Evolutionary conservation across 306 rosid genomes (phyloP).

Genomic region (Prinsepia uniflora): DNA sequence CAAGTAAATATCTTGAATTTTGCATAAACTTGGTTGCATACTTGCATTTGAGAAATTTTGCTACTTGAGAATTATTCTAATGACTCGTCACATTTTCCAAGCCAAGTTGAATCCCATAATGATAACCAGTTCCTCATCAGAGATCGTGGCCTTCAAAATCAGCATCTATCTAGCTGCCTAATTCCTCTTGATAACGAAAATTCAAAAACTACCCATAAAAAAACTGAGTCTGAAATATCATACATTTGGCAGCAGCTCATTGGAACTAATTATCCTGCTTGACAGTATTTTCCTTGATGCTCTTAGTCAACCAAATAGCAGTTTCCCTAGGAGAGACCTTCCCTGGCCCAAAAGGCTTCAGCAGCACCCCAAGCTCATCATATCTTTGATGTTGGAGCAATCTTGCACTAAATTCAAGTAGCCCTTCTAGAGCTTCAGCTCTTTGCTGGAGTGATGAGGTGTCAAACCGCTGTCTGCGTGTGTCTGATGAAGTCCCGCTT

Average conservation of each 20-base stretch:
- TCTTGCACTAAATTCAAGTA: slow-evolving; percentile 97
- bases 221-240: slow-evolving; percentile 24
- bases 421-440: slow-evolving; percentile 97
- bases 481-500: slow-evolving; percentile 74
- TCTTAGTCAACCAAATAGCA: slow-evolving; percentile 96
- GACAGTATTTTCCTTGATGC: slow-evolving; percentile 70
- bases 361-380: slow-evolving; percentile 90
- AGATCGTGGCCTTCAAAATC: slow-evolving; percentile 34
- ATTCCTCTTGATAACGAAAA: slow-evolving; percentile 28
- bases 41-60: too few relatives aligned
- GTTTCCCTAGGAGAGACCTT: slow-evolving; percentile 98
- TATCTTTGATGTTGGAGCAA: slow-evolving; percentile 81
- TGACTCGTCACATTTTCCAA: slow-evolving; percentile 4
- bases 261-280: slow-evolving; percentile 44
- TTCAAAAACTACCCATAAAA: slow-evolving; percentile 24
- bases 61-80: not conserved
- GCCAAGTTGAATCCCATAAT: slow-evolving; percentile 22
- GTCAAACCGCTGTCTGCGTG: slow-evolving; percentile 59
- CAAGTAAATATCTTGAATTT: too few relatives aligned
- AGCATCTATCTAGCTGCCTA: slow-evolving; percentile 35
- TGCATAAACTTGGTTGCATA: too few relatives aligned
- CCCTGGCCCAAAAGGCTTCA: slow-evolving; percentile 94
- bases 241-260: slow-evolving; percentile 30
- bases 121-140: slow-evolving; percentile 13
- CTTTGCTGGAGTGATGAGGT: slow-evolving; percentile 76